Conservation (phyloP, 2,329 filamentous ascomycete genomes). For the Cadophora luteo-olivacea region DNA sequence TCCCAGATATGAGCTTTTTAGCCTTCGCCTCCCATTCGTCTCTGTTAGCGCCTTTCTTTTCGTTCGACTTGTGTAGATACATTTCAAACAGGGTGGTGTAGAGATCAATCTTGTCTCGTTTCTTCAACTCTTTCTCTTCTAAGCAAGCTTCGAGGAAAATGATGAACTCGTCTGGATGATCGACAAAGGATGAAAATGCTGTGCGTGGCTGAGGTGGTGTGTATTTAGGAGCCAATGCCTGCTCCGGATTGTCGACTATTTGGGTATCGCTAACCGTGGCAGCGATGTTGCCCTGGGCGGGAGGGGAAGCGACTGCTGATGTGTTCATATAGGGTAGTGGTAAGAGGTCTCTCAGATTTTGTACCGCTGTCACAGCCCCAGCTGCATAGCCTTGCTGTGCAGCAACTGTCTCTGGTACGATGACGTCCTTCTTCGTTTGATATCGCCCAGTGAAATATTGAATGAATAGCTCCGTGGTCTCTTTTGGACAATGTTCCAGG, state of each 20-base stretch:
- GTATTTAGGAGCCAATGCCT: slow-evolving; percentile 62
- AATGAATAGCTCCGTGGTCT: slow-evolving; percentile 87
- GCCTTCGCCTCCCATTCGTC: slow-evolving; percentile 90
- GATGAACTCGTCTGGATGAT: slow-evolving; percentile 91
- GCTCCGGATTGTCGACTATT: slow-evolving; percentile 55
- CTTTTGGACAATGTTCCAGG: slow-evolving; percentile 82
- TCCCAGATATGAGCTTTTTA: slow-evolving; percentile 83
- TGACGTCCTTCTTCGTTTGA: slow-evolving; percentile 69
- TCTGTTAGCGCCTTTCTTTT: slow-evolving; percentile 73
- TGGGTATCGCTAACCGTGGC: slow-evolving; percentile 59
- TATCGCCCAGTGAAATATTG: slow-evolving; percentile 93
- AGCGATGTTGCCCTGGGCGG: slow-evolving; percentile 56
- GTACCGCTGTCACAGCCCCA: slow-evolving; percentile 76
- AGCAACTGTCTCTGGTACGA: slow-evolving; percentile 28
- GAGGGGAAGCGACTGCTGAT: slow-evolving; percentile 60
- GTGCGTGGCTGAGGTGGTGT: slow-evolving; percentile 81
- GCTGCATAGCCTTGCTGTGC: slow-evolving; percentile 42
- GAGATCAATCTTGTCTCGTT: slow-evolving; percentile 81
- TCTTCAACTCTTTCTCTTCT: slow-evolving; percentile 70
- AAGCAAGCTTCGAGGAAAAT: slow-evolving; percentile 90
- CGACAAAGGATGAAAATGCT: slow-evolving; percentile 95
- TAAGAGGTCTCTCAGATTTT: slow-evolving; percentile 83
- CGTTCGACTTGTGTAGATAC: slow-evolving; percentile 89
- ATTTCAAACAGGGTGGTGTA: slow-evolving; percentile 98
- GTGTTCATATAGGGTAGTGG: slow-evolving; percentile 86